Evolutionary conservation across 371 early-diverging fungal genomes (phyloP), one percentile per base, ranked within the genome.

Genomic region (Circinella umbellata): DNA sequence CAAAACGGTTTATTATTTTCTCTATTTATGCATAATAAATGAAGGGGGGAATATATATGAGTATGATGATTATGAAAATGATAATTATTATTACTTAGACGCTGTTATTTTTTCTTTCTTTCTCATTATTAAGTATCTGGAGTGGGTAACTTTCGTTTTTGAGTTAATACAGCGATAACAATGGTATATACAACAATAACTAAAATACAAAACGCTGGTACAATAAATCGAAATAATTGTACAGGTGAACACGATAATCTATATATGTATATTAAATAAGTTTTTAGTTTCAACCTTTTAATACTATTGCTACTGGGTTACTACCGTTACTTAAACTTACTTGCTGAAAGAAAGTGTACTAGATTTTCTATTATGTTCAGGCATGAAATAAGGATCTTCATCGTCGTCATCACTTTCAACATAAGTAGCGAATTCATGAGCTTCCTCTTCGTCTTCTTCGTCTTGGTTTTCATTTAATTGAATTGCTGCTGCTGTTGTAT

Each of bases 371-470:
- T 76, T 79, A 72, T 85, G 85, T 55, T 78, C 77, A 18, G 85
- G 79, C 83, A 82, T 82, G 62, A 77, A 85, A 57, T 77, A 85
- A 36, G 85, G 85, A 74, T 85, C 85, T 70, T 85, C 85, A 64
- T 85, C 85, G 49, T 85, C 85, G 59, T 85, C 85, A 68, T 85
- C 85, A 34, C 83, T 82, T 53, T 85, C 85, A 9, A 81, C 85
- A 63, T 85, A 85, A 17, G 78, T 81, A 18, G 81, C 80, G 70
- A 85, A 85, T 57, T 85, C 85, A 34, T 81, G 80, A 18, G 81
- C 81, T 64, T 85, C 85, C 64, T 85, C 81, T 49, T 84, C 84
- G 63, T 77, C 75, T 11, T 81, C 81, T 20, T 64, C 65, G 47
- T 63, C 59, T 10, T 81, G 78, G 8, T 39, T 47, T 15, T 63